Evolutionary conservation across 495 filamentous ascomycete species (phyloP).

Genomic region (Rusavskia elegans): DNA sequence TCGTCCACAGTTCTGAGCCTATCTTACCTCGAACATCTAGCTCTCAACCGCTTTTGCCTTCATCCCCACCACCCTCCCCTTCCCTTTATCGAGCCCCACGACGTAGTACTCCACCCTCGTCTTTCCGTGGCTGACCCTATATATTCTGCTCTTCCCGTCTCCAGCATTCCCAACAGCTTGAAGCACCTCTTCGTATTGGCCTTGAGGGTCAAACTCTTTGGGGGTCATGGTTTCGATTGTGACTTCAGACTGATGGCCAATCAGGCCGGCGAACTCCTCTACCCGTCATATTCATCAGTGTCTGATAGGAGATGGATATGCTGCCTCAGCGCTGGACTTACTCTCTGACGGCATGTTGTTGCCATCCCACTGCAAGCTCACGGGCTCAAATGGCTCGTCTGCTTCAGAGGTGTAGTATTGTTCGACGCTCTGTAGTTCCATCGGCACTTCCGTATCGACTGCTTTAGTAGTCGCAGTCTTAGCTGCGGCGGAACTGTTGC

Average conservation of each 20-base stretch:
- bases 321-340: conserved; percentile 4
- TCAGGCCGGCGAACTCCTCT: conserved; percentile 43
- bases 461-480: conserved; percentile 17
- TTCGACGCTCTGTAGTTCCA: conserved; percentile 37
- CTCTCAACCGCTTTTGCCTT: conserved; percentile 65
- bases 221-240: conserved; percentile 27
- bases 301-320: conserved; percentile 9
- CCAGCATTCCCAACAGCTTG: conserved; percentile 37
- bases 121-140: conserved; percentile 41
- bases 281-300: conserved; percentile 17
- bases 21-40: conserved; percentile 13
- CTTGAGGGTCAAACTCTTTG: conserved; percentile 45
- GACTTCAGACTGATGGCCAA: conserved; percentile 36
- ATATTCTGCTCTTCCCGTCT: conserved; percentile 57
- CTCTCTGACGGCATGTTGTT: conserved; percentile 16
- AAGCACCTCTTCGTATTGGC: conserved; percentile 40
- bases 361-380: conserved; percentile 47
- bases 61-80: conserved; percentile 48
- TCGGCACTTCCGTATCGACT: conserved; percentile 40
- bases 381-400: conserved; percentile 70
- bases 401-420: conserved; percentile 62
- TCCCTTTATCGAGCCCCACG: conserved; percentile 38
- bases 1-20: no score
- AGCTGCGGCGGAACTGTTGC: conserved; percentile 13
- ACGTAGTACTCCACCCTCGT: conserved; percentile 66